Conservation (phyloP, 1,284 basidiomycete species). For the Ustilago loliicola region DNA sequence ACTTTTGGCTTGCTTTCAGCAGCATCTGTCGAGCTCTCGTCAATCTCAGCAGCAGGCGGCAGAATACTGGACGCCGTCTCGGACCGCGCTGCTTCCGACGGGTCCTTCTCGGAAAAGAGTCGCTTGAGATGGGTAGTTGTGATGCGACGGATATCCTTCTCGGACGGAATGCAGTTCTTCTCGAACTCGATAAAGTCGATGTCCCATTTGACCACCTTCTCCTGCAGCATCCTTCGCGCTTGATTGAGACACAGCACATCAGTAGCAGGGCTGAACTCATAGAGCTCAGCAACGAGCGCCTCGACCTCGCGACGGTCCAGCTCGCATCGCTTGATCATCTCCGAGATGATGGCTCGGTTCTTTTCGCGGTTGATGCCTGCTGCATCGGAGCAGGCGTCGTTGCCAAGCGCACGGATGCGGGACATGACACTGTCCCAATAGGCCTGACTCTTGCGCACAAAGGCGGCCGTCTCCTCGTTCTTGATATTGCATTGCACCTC, state of each 20-base stretch:
- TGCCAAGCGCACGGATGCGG: conserved; percentile 73
- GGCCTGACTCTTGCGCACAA: conserved; percentile 79
- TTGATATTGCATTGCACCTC: conserved; percentile 89
- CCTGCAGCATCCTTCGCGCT: conserved; percentile 87
- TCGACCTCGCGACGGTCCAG: conserved; percentile 76
- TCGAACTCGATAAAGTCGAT: conserved; percentile 79
- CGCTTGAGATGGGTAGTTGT: conserved; percentile 72
- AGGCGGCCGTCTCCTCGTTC: conserved; percentile 85
- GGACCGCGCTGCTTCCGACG: conserved; percentile 55
- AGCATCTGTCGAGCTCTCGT: conserved; percentile 56
- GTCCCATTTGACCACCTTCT: conserved; percentile 97
- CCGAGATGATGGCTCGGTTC: conserved; percentile 48
- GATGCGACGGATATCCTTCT: conserved; percentile 70
- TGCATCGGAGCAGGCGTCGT: conserved; percentile 60
- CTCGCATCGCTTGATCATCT: conserved; percentile 48
- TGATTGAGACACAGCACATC: conserved; percentile 90
- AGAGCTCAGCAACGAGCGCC: conserved; percentile 77
- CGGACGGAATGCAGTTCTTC: conserved; percentile 72
- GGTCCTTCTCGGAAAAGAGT: conserved; percentile 73
- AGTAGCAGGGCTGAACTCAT: conserved; percentile 73
- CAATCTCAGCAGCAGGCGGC: conserved; percentile 65
- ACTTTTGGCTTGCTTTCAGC: conserved; percentile 27
- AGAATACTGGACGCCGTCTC: conserved; percentile 40
- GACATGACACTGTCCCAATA: conserved; percentile 76
- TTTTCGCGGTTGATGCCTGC: conserved; percentile 51